A percentile compares a stretch with the other conserved stretches of the same genome.
Evolutionary conservation across 768 basidiomycete species (phyloP).

Genomic region (Amanita thiersii): DNA sequence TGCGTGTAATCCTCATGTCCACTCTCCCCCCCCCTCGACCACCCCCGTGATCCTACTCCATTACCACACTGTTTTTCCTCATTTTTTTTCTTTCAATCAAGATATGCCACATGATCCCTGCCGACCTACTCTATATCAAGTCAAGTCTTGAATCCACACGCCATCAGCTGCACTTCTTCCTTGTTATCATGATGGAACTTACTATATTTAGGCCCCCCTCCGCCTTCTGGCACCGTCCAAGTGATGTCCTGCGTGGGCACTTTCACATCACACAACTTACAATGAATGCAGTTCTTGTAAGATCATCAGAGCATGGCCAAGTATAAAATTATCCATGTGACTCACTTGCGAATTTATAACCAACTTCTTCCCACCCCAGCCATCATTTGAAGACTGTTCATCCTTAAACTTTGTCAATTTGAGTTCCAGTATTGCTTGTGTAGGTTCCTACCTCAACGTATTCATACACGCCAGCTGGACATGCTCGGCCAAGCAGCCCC

Average conservation of each 20-base stretch:
- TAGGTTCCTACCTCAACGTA: constrained; percentile 71
- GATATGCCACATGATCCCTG: neutral
- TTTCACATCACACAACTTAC: constrained; percentile 95
- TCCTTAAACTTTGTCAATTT: too few relatives aligned
- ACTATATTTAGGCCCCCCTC: constrained; percentile 97
- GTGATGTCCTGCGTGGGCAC: constrained; percentile 95
- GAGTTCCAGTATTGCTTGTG: too few relatives aligned
- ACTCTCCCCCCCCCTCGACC: too few relatives aligned
- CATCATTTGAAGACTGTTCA: constrained; percentile 28
- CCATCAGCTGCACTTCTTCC: too few relatives aligned
- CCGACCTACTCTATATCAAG: neutral
- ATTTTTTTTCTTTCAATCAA: neutral
- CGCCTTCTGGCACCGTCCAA: constrained; percentile 95
- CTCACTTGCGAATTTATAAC: constrained; percentile 92
- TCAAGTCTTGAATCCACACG: too few relatives aligned
- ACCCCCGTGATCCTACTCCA: too few relatives aligned
- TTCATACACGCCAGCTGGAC: constrained; percentile 96
- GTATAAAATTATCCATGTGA: neutral
- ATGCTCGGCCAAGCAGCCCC: constrained; percentile 80
- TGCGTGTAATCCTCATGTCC: too few relatives aligned
- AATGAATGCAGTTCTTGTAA: constrained; percentile 81
- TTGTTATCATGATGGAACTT: constrained; percentile 14
- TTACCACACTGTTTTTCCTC: too few relatives aligned
- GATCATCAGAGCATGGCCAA: constrained; percentile 9
- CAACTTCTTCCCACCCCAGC: constrained; percentile 78